Base-by-base conservation (phyloP, 495 filamentous ascomycete species). In the Cladorrhinum samala region DNA sequence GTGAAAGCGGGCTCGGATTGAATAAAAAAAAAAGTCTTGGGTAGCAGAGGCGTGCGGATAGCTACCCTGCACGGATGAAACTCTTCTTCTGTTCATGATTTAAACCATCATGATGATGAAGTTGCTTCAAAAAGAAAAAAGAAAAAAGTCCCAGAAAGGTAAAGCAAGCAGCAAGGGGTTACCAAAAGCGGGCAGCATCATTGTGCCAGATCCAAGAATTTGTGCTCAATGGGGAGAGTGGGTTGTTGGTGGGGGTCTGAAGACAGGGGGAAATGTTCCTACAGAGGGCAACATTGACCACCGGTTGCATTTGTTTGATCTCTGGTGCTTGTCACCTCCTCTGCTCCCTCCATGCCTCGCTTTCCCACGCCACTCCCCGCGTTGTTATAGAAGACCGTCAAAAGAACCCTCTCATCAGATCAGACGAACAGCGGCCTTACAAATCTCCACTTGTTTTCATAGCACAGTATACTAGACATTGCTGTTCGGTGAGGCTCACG, bases 31-130 rank as follows among this genome's bases (percentile, higher is more conserved):
- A n/a, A n/a, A n/a, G n/a, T n/a, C n/a, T n/a, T n/a, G n/a, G n/a
- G n/a, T n/a, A n/a, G n/a, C n/a, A n/a, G n/a, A n/a, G n/a, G n/a
- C n/a, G n/a, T n/a, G n/a, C n/a, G n/a, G n/a, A n/a, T n/a, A n/a
- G n/a, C n/a, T n/a, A n/a, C n/a, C n/a, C n/a, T n/a, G n/a, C n/a
- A n/a, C n/a, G n/a, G n/a, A 40, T 42, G 8, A 50, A 25, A 19
- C 11, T n/a, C 9, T 20, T 30, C 23, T 25, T 49, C 41, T 44
- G 47, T 24, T 42, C 54, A 16, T 37, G 49, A 56, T 52, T 48
- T 49, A 52, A 56, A 49, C 48, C 37, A 45, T n/a, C 45, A 49
- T 52, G 49, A 24, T 52, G 54, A 33, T 24, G 42, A 23, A 38
- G 13, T 8, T 7, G 1, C 49, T 49, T 44, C 24, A 39, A 39